These are phyloP conservation scores for Hypoxylon sp. DNA, from an alignment of 2,329 filamentous ascomycete species.

Conservation along the genomic window DNA sequence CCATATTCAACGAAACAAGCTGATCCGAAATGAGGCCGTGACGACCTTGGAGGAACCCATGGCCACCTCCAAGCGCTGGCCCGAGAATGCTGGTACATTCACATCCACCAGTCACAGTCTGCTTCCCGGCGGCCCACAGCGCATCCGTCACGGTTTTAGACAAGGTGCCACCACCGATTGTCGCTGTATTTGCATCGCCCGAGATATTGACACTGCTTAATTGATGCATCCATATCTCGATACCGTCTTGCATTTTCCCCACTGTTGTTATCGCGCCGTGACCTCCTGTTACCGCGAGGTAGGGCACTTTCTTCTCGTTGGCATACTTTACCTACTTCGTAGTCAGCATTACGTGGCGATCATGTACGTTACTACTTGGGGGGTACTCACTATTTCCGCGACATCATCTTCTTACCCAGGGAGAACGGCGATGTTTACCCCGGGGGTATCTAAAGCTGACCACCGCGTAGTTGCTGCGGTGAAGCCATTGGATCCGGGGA, in stretches of 20 bases:
- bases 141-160: constrained; percentile 57
- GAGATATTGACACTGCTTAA: constrained; percentile 56
- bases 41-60: constrained; percentile 68
- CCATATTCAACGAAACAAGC: constrained; percentile 65
- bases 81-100: constrained; percentile 64
- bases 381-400: constrained; percentile 59
- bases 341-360: constrained; percentile 1
- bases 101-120: constrained; percentile 62
- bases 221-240: constrained; percentile 59
- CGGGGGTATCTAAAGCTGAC: constrained; percentile 62
- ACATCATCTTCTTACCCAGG: constrained; percentile 66
- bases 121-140: constrained; percentile 61
- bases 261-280: constrained; percentile 59
- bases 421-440: constrained; percentile 63
- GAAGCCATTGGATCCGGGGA: constrained; percentile 60
- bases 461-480: constrained; percentile 59
- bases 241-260: constrained; percentile 58
- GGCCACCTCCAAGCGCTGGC: constrained; percentile 70
- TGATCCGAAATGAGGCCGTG: constrained; percentile 69
- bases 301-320: constrained; percentile 56
- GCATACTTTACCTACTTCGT: constrained; percentile 56
- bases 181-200: constrained; percentile 56
- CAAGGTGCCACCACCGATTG: constrained; percentile 58
- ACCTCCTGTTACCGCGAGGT: constrained; percentile 58
- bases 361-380: background rate